Evolutionary conservation across 2,329 filamentous ascomycete genomes (phyloP), one percentile per base, ranked within the genome.

Genomic region (Alternaria gaisen): DNA sequence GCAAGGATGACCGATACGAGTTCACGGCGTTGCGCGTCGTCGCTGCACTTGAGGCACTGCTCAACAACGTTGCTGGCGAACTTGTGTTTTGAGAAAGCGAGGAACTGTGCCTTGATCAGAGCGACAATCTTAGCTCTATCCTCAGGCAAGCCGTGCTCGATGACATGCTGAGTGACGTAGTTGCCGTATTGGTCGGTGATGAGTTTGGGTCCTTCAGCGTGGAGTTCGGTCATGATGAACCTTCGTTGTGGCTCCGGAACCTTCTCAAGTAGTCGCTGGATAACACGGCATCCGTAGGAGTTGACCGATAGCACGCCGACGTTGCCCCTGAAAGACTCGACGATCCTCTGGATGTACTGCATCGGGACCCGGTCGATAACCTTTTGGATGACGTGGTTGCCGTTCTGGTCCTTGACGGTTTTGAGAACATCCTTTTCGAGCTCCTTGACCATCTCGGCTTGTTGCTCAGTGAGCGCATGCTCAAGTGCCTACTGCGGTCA

Each of bases 11-110:
- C 73, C 4, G 72, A 63, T 54, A 91, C 86, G 60, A 97, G 93
- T 32, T 85, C 84, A 34, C 83, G 85, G 53, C 91, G 88, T 75
- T 97, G 91, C 52, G 89, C 83, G 20, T 86, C 82, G 0, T 87
- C 87, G 20, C 92, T 92, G 67, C 85, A 87, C 56, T 90, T 84
- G 61, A 98, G 90, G 75, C 93, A 97, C 79, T 93, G 94, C 80
- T 99, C 95, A 0, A 99, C 94, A 3, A 99, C 94, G 71, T 99
- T 98, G 73, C 94, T 97, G 0, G 95, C 94, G 73, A 92, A 96
- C 77, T 99, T 99, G 82, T 98, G 93, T 82, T 93, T 97, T 26
- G 93, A 97, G 70, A 93, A 89, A 1, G 82, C 81, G 40, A 97
- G 80, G 3, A 97, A 82, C 58, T 93, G 87, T 12, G 84, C 83